Conservation (phyloP, 345 rosid genomes). For the Eucalyptus decipiens region DNA sequence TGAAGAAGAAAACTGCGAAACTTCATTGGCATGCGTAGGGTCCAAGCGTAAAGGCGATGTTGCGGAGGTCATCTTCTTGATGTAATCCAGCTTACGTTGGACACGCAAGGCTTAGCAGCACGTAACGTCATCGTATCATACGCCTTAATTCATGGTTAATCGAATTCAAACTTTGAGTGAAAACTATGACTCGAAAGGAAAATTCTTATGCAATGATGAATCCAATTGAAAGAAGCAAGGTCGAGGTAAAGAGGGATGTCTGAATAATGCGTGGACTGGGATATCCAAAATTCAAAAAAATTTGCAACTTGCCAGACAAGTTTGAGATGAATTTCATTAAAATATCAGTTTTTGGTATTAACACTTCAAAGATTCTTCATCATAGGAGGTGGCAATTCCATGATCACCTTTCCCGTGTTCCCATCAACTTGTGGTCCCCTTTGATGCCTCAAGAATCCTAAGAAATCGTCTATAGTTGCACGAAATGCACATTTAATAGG, state of each 20-base stretch:
- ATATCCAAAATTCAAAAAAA: no score
- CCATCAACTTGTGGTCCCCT: neutral
- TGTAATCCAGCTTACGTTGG: neutral
- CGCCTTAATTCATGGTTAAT: no score
- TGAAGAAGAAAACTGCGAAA: neutral
- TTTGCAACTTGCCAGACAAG: neutral
- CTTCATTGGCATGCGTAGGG: neutral
- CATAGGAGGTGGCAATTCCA: neutral
- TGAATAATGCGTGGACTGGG: neutral
- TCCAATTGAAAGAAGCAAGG: rapidly evolving
- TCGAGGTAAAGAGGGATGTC: neutral
- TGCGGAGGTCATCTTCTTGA: neutral
- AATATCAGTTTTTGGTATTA: no score
- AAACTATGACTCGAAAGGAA: no score
- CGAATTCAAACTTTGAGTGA: rapidly evolving
- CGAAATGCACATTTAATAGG: neutral
- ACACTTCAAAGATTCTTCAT: no score
- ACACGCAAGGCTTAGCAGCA: neutral
- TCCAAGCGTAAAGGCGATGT: neutral
- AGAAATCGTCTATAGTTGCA: neutral
- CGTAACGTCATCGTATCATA: no score
- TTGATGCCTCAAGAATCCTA: neutral
- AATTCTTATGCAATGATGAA: neutral
- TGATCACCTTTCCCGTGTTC: neutral
- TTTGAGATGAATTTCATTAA: neutral